Conservation (phyloP, 345 rosid genomes). For the Lepidium didymum region DNA sequence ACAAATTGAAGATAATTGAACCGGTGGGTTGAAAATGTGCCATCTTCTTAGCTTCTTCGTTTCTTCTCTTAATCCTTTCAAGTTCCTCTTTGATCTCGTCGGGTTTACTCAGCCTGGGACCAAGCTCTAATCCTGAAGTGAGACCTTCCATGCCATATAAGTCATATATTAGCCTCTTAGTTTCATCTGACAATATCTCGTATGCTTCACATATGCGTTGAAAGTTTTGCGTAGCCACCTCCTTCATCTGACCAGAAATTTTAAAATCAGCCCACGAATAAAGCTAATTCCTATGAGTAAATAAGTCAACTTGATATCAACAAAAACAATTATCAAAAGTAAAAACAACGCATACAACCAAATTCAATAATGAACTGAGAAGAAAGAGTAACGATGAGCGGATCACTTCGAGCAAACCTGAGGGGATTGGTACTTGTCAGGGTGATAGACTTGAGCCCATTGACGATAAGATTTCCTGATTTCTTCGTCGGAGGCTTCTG, state of each 20-base stretch:
- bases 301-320: not conserved
- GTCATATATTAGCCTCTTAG: slow-evolving; percentile 75
- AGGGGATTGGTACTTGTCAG: slow-evolving; percentile 78
- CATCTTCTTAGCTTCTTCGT: slow-evolving; percentile 57
- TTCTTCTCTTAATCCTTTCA: slow-evolving; percentile 52
- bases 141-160: slow-evolving; percentile 95
- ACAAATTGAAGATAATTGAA: slow-evolving; percentile 51
- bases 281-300: not conserved
- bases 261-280: not conserved
- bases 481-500: slow-evolving; percentile 91
- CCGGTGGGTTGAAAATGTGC: slow-evolving; percentile 70
- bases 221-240: slow-evolving; percentile 77
- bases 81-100: slow-evolving; percentile 88
- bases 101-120: slow-evolving; percentile 64
- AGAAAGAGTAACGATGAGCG: not conserved
- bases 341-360: not conserved
- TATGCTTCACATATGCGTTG: slow-evolving; percentile 90
- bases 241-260: slow-evolving; percentile 64
- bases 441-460: slow-evolving; percentile 98
- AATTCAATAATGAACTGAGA: not conserved
- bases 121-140: slow-evolving; percentile 82
- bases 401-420: slow-evolving; percentile 37
- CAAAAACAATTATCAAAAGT: not conserved
- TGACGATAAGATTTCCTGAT: slow-evolving; percentile 83
- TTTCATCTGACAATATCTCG: slow-evolving; percentile 79